Evolutionary conservation across 2,329 filamentous ascomycete species (phyloP).

Genomic region (Helotiales sp.): DNA sequence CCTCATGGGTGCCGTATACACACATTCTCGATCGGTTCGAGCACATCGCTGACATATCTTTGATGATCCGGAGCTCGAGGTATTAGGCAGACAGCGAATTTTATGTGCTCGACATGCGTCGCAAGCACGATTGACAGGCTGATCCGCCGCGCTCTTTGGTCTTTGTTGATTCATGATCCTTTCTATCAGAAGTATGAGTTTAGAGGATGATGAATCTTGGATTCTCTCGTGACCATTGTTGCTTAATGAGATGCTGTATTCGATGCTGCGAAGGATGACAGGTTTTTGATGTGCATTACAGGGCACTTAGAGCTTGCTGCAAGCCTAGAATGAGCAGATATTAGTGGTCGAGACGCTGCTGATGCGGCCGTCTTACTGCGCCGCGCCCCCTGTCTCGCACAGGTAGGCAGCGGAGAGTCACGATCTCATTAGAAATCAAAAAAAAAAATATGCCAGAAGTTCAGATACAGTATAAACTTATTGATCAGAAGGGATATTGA

Average conservation of each 20-base stretch:
- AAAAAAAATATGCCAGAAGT: too few species aligned
- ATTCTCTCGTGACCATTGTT: not conserved
- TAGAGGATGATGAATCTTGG: not conserved
- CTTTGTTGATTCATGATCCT: constrained; percentile 7
- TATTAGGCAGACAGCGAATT: constrained; percentile 38
- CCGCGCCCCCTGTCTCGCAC: too few species aligned
- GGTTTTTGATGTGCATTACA: not conserved
- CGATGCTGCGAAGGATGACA: not conserved
- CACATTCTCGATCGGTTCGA: constrained; percentile 36
- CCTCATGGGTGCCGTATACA: constrained; percentile 39
- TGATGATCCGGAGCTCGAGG: constrained; percentile 13
- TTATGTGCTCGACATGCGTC: constrained; percentile 41
- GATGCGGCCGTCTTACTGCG: not conserved
- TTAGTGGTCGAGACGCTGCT: not conserved
- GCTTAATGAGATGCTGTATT: not conserved
- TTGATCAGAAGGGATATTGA: too few species aligned
- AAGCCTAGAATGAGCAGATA: not conserved
- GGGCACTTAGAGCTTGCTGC: not conserved
- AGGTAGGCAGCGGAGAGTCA: too few species aligned
- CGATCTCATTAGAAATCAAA: too few species aligned
- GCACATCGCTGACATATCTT: constrained; percentile 37
- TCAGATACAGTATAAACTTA: too few species aligned
- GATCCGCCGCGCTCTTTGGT: constrained; percentile 9
- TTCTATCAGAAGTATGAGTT: not conserved
- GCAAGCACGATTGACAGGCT: constrained; percentile 36